Conservation (phyloP, 2,329 filamentous ascomycete species). For the Alternaria dauci region DNA sequence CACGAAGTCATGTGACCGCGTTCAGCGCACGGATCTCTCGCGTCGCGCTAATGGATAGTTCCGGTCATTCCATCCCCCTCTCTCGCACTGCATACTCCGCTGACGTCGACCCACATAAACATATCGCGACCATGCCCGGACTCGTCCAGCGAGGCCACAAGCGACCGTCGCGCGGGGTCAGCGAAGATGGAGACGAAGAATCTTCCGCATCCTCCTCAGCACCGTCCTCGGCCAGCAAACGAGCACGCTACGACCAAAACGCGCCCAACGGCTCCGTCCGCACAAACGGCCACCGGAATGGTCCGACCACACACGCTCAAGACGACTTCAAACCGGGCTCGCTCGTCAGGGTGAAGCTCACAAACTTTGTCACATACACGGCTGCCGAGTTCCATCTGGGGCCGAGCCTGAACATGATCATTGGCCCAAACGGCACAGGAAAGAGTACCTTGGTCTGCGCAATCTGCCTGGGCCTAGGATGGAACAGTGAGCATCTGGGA, state of each 20-base stretch:
- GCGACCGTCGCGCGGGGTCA: constrained; percentile 28
- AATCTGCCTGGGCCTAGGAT: constrained; percentile 91
- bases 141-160: constrained; percentile 34
- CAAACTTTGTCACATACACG: constrained; percentile 95
- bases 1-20: constrained; percentile 29
- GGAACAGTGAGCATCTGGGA: constrained; percentile 75
- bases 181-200: constrained; percentile 32
- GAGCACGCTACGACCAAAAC: constrained; percentile 41
- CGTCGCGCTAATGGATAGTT: constrained; percentile 8
- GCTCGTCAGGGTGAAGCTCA: constrained; percentile 84
- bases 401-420: constrained; percentile 96
- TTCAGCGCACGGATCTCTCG: constrained; percentile 8
- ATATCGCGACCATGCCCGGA: constrained; percentile 37
- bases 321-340: constrained; percentile 71
- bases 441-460: constrained; percentile 98
- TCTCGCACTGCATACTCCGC: constrained; percentile 1
- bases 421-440: constrained; percentile 97
- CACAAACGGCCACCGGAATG: constrained; percentile 8
- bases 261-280: constrained; percentile 34
- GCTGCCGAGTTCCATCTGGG: constrained; percentile 90
- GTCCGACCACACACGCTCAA: constrained; percentile 15
- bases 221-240: constrained; percentile 40
- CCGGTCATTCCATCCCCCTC: constrained; percentile 7
- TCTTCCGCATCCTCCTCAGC: constrained; percentile 31
- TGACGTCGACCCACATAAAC: neutral